These are phyloP conservation scores for Protomyces inouyei DNA, from an alignment of 1,139 yeast genomes.

Conservation along the genomic window DNA sequence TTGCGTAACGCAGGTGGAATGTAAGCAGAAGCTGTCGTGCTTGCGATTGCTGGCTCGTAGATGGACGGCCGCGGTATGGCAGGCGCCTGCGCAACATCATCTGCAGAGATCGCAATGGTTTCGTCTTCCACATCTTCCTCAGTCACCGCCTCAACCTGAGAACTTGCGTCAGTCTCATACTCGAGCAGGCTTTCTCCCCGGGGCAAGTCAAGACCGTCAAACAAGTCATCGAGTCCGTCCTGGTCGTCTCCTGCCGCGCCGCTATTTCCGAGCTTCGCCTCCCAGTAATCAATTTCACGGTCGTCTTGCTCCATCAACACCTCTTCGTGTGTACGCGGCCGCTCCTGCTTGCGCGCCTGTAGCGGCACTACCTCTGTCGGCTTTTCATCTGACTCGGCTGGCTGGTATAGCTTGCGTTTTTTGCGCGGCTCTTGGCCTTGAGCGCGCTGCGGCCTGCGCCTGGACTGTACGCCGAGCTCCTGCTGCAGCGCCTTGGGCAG, in stretches of 20 bases:
- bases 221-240: constrained; percentile 19
- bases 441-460: neutral
- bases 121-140: neutral
- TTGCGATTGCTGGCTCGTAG: neutral
- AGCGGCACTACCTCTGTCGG: neutral
- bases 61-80: constrained; percentile 6
- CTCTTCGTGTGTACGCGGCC: constrained; percentile 7
- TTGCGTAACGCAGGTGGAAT: constrained; percentile 77
- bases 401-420: constrained; percentile 2
- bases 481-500: constrained; percentile 10
- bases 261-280: constrained; percentile 6
- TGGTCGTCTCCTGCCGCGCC: constrained; percentile 1
- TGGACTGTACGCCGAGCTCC: constrained; percentile 13
- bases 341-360: neutral
- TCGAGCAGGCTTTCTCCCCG: constrained; percentile 16
- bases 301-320: constrained; percentile 21
- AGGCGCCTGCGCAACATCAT: neutral
- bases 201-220: constrained; percentile 16
- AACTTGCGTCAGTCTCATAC: constrained; percentile 1
- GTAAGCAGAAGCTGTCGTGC: constrained; percentile 45
- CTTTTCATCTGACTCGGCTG: neutral
- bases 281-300: constrained; percentile 25
- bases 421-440: constrained; percentile 4
- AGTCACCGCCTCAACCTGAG: neutral
- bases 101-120: neutral